Percentiles rank a stretch among this genome's conserved stretches.
These are phyloP conservation scores for Davidsoniella australis DNA, from an alignment of 2,329 filamentous ascomycete species.

Conservation along the genomic window DNA sequence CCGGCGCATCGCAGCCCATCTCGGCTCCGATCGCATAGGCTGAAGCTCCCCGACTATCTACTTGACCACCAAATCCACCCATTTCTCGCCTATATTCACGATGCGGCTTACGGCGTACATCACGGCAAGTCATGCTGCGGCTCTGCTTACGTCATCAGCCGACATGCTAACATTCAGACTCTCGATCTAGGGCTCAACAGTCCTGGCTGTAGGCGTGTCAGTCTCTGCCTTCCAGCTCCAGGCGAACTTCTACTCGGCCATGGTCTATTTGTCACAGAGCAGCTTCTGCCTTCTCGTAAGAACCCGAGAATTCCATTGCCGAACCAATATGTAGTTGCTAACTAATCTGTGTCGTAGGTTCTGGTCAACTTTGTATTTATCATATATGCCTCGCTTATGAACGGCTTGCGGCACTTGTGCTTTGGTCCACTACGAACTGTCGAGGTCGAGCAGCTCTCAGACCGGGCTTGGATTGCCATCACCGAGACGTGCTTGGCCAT, in stretches of 20 bases:
- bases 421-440: constrained; percentile 82
- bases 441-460: constrained; percentile 92
- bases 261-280: constrained; percentile 90
- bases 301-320: constrained; percentile 9
- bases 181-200: constrained; percentile 50
- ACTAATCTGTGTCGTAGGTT: constrained; percentile 38
- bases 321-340: not conserved
- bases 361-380: constrained; percentile 82
- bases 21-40: too few relatives aligned
- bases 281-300: constrained; percentile 83
- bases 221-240: constrained; percentile 86
- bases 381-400: constrained; percentile 62
- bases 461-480: constrained; percentile 95
- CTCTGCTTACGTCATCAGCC: not conserved
- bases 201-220: constrained; percentile 68
- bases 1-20: too few relatives aligned
- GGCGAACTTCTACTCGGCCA: constrained; percentile 95
- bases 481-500: constrained; percentile 94
- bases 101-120: constrained; percentile 46
- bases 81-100: constrained; percentile 16
- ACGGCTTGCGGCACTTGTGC: constrained; percentile 73
- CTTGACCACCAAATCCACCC: too few relatives aligned
- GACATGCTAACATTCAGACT: not conserved
- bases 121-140: constrained; percentile 29
- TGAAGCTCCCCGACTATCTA: too few relatives aligned